A percentile compares a stretch with the other conserved stretches of the same genome.
These are phyloP conservation scores for Prunus campanulata DNA, from an alignment of 306 rosid genomes.

Conservation along the genomic window DNA sequence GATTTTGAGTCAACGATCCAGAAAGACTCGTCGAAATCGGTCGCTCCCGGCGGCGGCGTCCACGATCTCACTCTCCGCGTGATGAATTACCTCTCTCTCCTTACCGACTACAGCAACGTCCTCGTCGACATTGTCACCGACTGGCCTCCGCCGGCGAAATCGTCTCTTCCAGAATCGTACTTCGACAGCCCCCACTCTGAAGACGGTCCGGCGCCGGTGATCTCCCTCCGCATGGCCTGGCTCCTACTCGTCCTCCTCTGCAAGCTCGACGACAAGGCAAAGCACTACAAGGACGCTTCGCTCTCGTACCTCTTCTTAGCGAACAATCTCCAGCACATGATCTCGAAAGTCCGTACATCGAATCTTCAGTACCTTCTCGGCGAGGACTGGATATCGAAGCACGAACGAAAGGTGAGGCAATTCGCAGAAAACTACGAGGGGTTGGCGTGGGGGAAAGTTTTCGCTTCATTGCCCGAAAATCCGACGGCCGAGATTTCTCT, in stretches of 20 bases:
- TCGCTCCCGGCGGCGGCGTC: conserved; percentile 34
- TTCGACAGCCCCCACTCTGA: conserved; percentile 34
- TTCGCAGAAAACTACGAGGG: conserved; percentile 45
- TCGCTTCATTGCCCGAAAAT: conserved; percentile 52
- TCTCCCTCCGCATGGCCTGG: conserved; percentile 43
- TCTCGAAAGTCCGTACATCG: conserved; percentile 44
- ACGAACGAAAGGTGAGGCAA: conserved; percentile 43
- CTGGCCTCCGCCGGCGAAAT: conserved; percentile 30
- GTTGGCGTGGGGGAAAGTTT: conserved; percentile 54
- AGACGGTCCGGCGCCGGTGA: conserved; percentile 9
- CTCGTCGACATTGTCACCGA: conserved; percentile 52
- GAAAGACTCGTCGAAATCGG: conserved; percentile 42
- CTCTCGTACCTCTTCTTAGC: conserved; percentile 57
- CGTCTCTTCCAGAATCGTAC: conserved; percentile 35
- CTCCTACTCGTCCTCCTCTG: conserved; percentile 59
- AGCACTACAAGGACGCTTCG: conserved; percentile 52
- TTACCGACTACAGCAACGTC: conserved; percentile 50
- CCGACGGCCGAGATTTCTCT: conserved; percentile 23
- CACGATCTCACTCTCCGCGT: conserved; percentile 43
- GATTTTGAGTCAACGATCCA: conserved; percentile 50
- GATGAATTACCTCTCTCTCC: conserved; percentile 47
- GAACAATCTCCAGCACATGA: conserved; percentile 54
- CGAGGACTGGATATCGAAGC: conserved; percentile 51
- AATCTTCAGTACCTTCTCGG: conserved; percentile 59
- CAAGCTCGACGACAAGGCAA: conserved; percentile 60